phyloP scores from a whole-genome alignment of 495 filamentous ascomycete genomes.

The Halenospora varia region DNA sequence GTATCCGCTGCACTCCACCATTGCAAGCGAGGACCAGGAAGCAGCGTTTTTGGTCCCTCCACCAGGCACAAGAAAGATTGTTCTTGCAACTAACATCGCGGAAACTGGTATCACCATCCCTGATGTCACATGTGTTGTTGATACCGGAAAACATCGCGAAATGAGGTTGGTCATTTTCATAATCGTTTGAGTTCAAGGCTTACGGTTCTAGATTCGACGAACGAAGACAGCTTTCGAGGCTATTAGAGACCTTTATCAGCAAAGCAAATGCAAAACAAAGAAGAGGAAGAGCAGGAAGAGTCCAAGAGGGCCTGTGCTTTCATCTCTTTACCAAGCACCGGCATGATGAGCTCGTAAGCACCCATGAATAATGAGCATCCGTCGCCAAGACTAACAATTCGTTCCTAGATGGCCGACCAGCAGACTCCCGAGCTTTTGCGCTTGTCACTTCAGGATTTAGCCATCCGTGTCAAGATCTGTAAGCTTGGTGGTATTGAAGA shows the following conservation, averaged over 20 bases:
- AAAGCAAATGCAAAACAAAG: constrained; percentile 92
- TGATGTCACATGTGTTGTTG: constrained; percentile 91
- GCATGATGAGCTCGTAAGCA: constrained; percentile 53
- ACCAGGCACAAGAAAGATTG: constrained; percentile 78
- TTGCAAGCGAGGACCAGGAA: constrained; percentile 95
- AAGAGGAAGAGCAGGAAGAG: constrained; percentile 91
- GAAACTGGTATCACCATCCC: constrained; percentile 98
- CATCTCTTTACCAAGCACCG: constrained; percentile 88
- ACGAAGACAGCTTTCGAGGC: constrained; percentile 78
- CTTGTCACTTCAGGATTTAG: constrained; percentile 87
- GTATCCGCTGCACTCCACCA: constrained; percentile 86
- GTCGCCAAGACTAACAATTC: constrained; percentile 24
- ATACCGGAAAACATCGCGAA: constrained; percentile 92
- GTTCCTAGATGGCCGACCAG: constrained; percentile 64
- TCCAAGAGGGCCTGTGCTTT: constrained; percentile 90
- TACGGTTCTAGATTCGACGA: constrained; percentile 90
- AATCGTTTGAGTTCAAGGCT: too few relatives aligned
- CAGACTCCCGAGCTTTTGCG: constrained; percentile 95
- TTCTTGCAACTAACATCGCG: constrained; percentile 93
- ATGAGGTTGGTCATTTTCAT: constrained; percentile 49
- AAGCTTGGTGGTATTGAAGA: constrained; percentile 88
- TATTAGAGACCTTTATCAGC: constrained; percentile 91
- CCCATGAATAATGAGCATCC: not conserved
- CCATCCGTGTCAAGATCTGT: constrained; percentile 95
- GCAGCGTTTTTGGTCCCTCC: constrained; percentile 83